Evolutionary conservation across 768 basidiomycete genomes (phyloP).

Genomic region (Hypholoma sublateritium): DNA sequence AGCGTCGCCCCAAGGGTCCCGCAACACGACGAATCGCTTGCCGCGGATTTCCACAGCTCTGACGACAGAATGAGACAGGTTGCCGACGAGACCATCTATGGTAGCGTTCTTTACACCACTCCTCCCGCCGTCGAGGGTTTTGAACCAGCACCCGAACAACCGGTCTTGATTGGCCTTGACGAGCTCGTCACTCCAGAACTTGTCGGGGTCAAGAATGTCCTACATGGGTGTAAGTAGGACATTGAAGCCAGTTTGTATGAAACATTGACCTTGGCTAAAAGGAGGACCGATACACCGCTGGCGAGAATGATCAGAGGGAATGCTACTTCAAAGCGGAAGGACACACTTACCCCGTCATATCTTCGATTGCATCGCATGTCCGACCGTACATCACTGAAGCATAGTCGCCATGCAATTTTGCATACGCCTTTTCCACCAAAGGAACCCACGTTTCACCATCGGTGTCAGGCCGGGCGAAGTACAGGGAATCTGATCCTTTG

Average conservation of each 20-base stretch:
- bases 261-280: background rate
- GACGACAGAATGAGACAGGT: slow-evolving; percentile 53
- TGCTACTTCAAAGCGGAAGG: background rate
- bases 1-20: slow-evolving; percentile 52
- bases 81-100: slow-evolving; percentile 38
- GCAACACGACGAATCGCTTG: slow-evolving; percentile 50
- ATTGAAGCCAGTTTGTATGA: background rate
- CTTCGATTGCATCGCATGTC: slow-evolving; percentile 51
- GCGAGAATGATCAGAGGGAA: background rate
- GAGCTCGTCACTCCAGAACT: slow-evolving; percentile 53
- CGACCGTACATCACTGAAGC: slow-evolving; percentile 33
- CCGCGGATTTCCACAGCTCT: slow-evolving; percentile 44
- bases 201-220: slow-evolving; percentile 50
- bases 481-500: slow-evolving; percentile 47
- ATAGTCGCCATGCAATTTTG: slow-evolving; percentile 53
- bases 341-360: slow-evolving; percentile 49
- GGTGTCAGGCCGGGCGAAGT: slow-evolving; percentile 48
- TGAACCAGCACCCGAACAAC: slow-evolving; percentile 49
- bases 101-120: slow-evolving; percentile 22
- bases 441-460: slow-evolving; percentile 57
- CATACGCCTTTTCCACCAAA: slow-evolving; percentile 60
- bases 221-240: slow-evolving; percentile 6
- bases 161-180: slow-evolving; percentile 44
- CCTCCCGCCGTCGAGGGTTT: slow-evolving; percentile 27
- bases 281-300: slow-evolving; percentile 1